Evolutionary conservation across 1,284 basidiomycete genomes (phyloP), one percentile per base, ranked within the genome.

Genomic region (Takashimella koratensis): DNA sequence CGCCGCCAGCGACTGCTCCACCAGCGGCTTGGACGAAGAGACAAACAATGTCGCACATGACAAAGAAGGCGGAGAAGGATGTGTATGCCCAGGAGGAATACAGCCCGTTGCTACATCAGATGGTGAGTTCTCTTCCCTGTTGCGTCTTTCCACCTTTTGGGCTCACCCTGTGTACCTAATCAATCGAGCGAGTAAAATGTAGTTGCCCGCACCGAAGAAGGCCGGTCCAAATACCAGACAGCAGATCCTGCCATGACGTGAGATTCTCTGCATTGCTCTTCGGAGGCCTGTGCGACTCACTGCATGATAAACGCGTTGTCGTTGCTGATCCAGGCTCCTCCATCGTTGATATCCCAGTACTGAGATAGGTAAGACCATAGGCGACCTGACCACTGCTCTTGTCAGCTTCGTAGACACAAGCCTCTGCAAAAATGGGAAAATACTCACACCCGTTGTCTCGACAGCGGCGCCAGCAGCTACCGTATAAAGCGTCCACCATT

Each of bases 1-100:
- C 62, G 3, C 61, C 57, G 5, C 58, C 58, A 0, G 69, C 67
- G n/a, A 63, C 60, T 2, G 64, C 74, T 16, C 73, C 75, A 19
- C 75, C 75, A 10, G 60, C 49, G 19, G 60, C 74, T 53, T 77
- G 74, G 4, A 77, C 53, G 44, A 69, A 53, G 24, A 77, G 59
- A 13, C 66, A 70, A 26, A 70, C 45, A 22, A 75, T n/a, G 53
- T 76, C 74, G 24, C 62, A 67, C 16, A 51, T 47, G 44, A 71
- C 54, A 49, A 76, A 75, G 16, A 65, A 21, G 48, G 67, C 50
- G 13, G 68, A 65, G 57, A 70, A 67, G 21, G 54, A 60, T n/a
- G 58, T 57, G 4, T 60, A 56, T 21, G 63, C 65, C 42, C 71
- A 50, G 13, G 58, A 59, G 4, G 61, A 64, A 44, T 65, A 64